Base-by-base conservation (phyloP, 176 grass and related monocot genomes). In the Musa itinerans region DNA sequence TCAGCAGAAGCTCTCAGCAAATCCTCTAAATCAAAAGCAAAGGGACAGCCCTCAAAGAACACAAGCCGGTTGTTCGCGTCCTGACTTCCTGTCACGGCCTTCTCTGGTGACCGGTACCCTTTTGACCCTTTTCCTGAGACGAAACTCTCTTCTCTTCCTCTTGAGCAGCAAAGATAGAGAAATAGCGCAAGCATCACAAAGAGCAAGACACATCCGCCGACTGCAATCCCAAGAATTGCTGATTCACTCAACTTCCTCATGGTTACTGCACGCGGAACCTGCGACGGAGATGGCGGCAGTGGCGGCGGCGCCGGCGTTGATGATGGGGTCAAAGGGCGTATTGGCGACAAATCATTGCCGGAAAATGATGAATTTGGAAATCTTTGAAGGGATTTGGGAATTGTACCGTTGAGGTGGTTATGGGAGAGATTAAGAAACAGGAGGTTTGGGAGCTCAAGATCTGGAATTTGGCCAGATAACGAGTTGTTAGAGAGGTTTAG, bases 1-100 rank as follows among this genome's bases (percentile, higher is more conserved):
- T 97, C 93, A 10, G 93, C 93, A 5, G 93, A 97, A 72, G 93
- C 93, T 23, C 86, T 88, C 69, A 97, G 85, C 13, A 97, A 65
- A 55, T 97, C 93, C 79, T 97, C 93, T 17, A 97, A 25, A n/a
- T 97, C 93, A 53, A 97, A 97, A 10, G 89, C 93, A 7, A 97
- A 51, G 1, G 87, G 65, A 6, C 87, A 89, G 0, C 89, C 93
- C 79, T 97, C 93, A 55, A 97, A 92, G 71, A 97, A 97, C 1
- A 90, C 81, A 10, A 97, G 71, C 76, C 88, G 84, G 88, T 97
- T 97, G 66, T 81, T 84, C 70, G 86, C 93, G 13, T 83, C 85
- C 13, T 76, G 57, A 53, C 74, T 92, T 61, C 93, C 85, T 0
- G 78, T 81, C 52, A 92, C 85, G 49, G 89, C 85, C 87, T 96